Conservation (phyloP, 352 stramenopile species). For the Phytophthora agathidicida region DNA sequence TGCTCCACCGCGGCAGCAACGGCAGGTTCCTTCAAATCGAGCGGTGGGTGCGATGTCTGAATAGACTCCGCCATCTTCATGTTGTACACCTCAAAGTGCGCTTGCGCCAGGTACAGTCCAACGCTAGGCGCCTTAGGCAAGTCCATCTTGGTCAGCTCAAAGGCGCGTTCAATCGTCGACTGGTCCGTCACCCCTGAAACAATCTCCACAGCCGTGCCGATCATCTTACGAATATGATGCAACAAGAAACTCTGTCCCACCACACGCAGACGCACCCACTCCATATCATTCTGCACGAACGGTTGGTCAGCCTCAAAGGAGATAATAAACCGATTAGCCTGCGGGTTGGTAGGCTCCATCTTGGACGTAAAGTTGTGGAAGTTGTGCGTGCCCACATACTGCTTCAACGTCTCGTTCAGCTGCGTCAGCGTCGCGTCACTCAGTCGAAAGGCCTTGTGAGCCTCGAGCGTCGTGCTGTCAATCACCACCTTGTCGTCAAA, state of each 20-base stretch:
- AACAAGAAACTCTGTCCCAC: slow-evolving; percentile 97
- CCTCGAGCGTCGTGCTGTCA: slow-evolving; percentile 61
- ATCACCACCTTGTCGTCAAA: slow-evolving; percentile 52
- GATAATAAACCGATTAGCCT: slow-evolving; percentile 93
- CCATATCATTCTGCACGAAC: slow-evolving; percentile 89
- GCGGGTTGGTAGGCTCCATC: slow-evolving; percentile 79
- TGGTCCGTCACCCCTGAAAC: slow-evolving; percentile 60
- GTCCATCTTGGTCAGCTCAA: slow-evolving; percentile 84
- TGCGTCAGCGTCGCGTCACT: slow-evolving; percentile 50
- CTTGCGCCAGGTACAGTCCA: slow-evolving; percentile 85
- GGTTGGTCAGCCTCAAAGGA: slow-evolving; percentile 84
- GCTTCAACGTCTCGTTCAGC: slow-evolving; percentile 61
- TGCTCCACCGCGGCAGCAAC: slow-evolving; percentile 64
- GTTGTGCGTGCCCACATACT: slow-evolving; percentile 91
- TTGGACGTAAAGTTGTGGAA: slow-evolving; percentile 98
- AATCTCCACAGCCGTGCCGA: slow-evolving; percentile 83
- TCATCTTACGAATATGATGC: slow-evolving; percentile 99
- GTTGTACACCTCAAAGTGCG: slow-evolving; percentile 90
- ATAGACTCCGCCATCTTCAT: slow-evolving; percentile 72
- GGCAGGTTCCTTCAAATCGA: slow-evolving; percentile 62
- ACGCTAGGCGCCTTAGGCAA: slow-evolving; percentile 87
- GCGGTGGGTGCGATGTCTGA: slow-evolving; percentile 67
- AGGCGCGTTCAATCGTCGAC: slow-evolving; percentile 62
- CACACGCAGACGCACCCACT: slow-evolving; percentile 96
- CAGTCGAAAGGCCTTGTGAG: slow-evolving; percentile 80